Evolutionary conservation across 805 yeast species (phyloP), one percentile per base, ranked within the genome.

Genomic region (Pichia thaimueangensis): DNA sequence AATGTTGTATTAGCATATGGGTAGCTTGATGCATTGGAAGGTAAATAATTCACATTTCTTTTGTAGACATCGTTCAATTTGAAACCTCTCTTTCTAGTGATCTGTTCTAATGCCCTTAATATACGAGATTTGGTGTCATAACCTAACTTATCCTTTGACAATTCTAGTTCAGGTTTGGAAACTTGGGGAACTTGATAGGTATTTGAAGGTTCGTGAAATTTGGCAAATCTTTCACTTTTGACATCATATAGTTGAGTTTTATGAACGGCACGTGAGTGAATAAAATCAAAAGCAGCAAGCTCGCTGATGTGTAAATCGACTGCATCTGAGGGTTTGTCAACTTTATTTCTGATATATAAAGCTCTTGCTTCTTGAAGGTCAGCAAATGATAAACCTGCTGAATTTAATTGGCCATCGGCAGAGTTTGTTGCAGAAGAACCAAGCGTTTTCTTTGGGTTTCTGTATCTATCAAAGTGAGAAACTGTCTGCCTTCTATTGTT

Each of bases 91-190:
- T 45, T 49, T 0, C 36, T 39, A 2, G 55, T 42, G 8, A 59
- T 35, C 41, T 51, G 55, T 25, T 56, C 57, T 15, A 58, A 30
- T 1, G 64, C 64, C 45, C 56, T 52, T 35, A 59, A 39, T 12
- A 57, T 25, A 48, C 64, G 51, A 6, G 62, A 57, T 35, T 53
- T 52, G 9, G 56, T 25, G 35, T 51, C 52, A 47, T 47, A 55
- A 8, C 55, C 61, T 36, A 58, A 34, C 30, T 57, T 53, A 25
- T 57, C 55, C 42, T 58, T 59, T 23, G 46, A 35, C 7, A 56
- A 27, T 30, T 58, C 60, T 6, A 59, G 37, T 29, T 58, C 58
- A 0, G 53, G 43, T 21, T 40, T 44, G 27, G 15, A 29, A 6
- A 47, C 39, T 13, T 16, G n/a, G 3, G 19, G 15, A 2, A 11